Evolutionary conservation across 106 monocot genomes (phyloP).

Genomic region (Allium fistulosum): DNA sequence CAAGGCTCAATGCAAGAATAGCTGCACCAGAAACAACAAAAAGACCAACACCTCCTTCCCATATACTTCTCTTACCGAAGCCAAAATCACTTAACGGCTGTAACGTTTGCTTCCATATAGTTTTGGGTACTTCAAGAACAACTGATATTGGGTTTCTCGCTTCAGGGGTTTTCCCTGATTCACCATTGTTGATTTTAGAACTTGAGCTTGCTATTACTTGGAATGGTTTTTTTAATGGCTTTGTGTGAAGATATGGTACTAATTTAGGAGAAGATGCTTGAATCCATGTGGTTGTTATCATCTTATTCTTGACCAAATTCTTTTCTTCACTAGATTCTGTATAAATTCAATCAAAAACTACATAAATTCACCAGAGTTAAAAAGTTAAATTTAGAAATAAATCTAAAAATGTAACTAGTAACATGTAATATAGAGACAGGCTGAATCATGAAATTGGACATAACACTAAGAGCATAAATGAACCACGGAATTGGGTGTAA

Average conservation of each 20-base stretch:
- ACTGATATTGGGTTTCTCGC: neutral
- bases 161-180: neutral
- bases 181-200: neutral
- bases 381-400: too few species aligned
- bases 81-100: constrained; percentile 67
- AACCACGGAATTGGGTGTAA: too few species aligned
- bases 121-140: constrained; percentile 8
- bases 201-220: constrained; percentile 9
- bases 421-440: too few species aligned
- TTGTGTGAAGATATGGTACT: constrained; percentile 4
- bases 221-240: neutral
- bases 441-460: too few species aligned
- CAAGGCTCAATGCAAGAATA: constrained; percentile 39
- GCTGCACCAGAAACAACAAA: constrained; percentile 52
- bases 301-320: neutral
- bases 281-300: constrained; percentile 1
- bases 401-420: too few species aligned
- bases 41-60: constrained; percentile 76
- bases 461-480: too few species aligned
- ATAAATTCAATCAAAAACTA: neutral
- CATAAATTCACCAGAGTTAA: neutral
- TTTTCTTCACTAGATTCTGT: neutral
- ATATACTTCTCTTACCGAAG: constrained; percentile 60
- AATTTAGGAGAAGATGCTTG: constrained; percentile 2
- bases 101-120: constrained; percentile 44